Conservation (phyloP, 228 moss, liverwort and hornwort genomes). For the Sphagnum fallax region DNA sequence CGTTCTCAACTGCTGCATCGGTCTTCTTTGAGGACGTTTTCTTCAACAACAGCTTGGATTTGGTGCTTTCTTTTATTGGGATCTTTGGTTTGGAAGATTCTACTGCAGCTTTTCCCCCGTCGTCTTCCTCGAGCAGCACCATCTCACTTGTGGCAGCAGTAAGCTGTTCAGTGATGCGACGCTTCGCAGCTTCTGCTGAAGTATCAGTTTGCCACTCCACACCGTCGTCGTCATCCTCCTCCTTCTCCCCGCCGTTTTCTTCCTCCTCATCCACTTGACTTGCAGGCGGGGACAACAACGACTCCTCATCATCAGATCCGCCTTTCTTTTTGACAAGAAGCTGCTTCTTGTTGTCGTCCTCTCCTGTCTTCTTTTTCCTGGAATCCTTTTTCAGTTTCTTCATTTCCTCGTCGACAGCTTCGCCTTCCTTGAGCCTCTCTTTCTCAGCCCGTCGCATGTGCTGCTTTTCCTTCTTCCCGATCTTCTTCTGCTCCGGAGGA, state of each 20-base stretch:
- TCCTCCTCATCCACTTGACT: conserved; percentile 86
- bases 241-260: conserved; percentile 21
- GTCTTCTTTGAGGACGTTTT: conserved; percentile 64
- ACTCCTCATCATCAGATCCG: conserved; percentile 82
- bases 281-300: conserved; percentile 31
- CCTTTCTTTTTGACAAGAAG: conserved; percentile 51
- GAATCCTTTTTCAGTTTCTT: conserved; percentile 80
- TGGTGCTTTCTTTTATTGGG: conserved; percentile 25
- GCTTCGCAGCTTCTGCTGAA: conserved; percentile 88
- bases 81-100: conserved; percentile 54
- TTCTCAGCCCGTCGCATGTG: conserved; percentile 55
- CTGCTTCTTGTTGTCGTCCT: conserved; percentile 30
- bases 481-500: conserved; percentile 71
- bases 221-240: conserved; percentile 46
- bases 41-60: conserved; percentile 59
- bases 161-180: conserved; percentile 85
- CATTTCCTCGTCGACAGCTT: conserved; percentile 58
- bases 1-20: conserved; percentile 33
- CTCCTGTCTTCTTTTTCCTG: conserved; percentile 60
- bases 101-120: conserved; percentile 32
- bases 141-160: conserved; percentile 95
- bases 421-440: conserved; percentile 65
- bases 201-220: conserved; percentile 98
- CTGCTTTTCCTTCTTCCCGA: conserved; percentile 62
- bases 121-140: conserved; percentile 80